Evolutionary conservation across 192 early-diverging fungal species (phyloP).

Genomic region (Pecoramyces ruminantium): DNA sequence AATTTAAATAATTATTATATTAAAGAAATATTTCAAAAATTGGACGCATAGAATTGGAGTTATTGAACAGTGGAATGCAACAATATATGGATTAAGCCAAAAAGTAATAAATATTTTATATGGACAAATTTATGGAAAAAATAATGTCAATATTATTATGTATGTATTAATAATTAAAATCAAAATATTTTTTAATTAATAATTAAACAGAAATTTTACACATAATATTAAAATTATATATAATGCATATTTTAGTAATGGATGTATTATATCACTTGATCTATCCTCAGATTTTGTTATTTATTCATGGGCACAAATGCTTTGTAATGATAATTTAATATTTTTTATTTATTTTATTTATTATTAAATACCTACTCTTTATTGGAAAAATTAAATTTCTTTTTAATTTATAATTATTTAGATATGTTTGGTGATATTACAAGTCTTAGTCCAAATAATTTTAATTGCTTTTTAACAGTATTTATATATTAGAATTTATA

Average conservation of each 20-base stretch:
- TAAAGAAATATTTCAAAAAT: conserved; percentile 16
- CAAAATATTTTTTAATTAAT: no score
- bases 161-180: no score
- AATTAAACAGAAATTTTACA: no score
- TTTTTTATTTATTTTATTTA: no score
- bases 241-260: no score
- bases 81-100: conserved; percentile 44
- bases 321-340: conserved; percentile 11
- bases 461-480: conserved; percentile 18
- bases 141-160: conserved; percentile 28
- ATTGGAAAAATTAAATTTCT: no score
- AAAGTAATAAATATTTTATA: conserved; percentile 49
- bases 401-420: conserved; percentile 3
- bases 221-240: no score
- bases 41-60: conserved; percentile 64
- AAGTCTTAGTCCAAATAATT: conserved; percentile 17
- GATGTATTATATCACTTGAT: background rate
- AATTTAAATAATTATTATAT: no score
- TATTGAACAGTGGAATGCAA: conserved; percentile 59
- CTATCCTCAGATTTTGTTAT: conserved; percentile 31
- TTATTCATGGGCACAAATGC: conserved; percentile 57
- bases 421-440: conserved; percentile 25
- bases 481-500: no score
- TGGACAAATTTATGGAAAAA: conserved; percentile 43
- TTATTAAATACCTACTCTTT: no score